Conservation (phyloP, 2,329 filamentous ascomycete genomes). For the Penicillium hordei region DNA sequence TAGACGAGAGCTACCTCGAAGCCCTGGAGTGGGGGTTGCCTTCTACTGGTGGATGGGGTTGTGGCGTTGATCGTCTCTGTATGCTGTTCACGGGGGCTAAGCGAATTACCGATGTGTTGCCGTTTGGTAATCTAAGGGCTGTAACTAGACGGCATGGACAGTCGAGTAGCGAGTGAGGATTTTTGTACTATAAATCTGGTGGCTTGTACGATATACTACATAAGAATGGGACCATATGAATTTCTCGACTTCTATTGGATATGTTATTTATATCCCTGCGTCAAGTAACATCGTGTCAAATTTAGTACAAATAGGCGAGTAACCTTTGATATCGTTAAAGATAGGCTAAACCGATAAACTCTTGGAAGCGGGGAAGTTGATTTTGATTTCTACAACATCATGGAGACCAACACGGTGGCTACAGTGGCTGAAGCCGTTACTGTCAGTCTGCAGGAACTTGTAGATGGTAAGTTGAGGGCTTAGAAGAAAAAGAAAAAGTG, state of each 20-base stretch:
- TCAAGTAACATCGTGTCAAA: not conserved
- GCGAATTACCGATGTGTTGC: conserved; percentile 80
- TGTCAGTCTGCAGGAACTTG: conserved; percentile 50
- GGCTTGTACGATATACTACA: conserved; percentile 9
- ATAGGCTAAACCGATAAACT: not conserved
- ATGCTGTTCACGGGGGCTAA: conserved; percentile 83
- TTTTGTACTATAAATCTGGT: not conserved
- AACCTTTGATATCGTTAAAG: not conserved
- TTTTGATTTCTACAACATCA: conserved; percentile 9
- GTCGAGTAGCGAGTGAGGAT: conserved; percentile 4
- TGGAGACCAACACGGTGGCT: conserved; percentile 28
- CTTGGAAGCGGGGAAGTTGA: conserved; percentile 8
- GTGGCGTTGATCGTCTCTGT: conserved; percentile 82
- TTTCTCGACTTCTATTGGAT: conserved; percentile 2
- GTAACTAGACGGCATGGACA: conserved; percentile 35
- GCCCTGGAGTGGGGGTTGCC: conserved; percentile 86
- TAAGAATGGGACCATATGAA: not conserved
- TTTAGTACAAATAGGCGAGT: not conserved
- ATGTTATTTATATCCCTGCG: not conserved
- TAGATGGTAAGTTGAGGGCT: conserved; percentile 43
- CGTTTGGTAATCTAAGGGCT: conserved; percentile 76
- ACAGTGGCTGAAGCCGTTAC: conserved; percentile 40
- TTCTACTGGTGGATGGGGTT: conserved; percentile 97
- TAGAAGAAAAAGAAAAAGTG: not conserved
- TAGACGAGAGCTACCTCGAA: conserved; percentile 80